phyloP scores from a whole-genome alignment of 768 basidiomycete genomes.

The Serendipita vermifera region DNA sequence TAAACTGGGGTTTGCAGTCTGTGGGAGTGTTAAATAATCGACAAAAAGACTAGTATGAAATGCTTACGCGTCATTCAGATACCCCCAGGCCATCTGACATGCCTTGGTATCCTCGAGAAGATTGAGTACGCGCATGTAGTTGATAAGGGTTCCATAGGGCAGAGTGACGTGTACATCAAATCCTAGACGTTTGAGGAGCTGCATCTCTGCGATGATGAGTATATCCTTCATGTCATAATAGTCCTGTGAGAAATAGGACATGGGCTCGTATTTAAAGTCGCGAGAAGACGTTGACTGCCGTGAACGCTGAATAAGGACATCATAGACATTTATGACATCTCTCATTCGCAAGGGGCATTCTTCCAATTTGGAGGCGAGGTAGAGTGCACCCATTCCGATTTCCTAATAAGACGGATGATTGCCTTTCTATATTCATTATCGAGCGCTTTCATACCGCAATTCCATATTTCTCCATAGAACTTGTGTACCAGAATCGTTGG shows the following conservation, averaged over 20 bases:
- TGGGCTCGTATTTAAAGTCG: constrained; percentile 55
- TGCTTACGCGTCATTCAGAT: constrained; percentile 87
- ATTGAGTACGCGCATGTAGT: constrained; percentile 86
- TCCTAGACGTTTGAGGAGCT: constrained; percentile 86
- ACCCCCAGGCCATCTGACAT: constrained; percentile 80
- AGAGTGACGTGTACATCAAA: constrained; percentile 90
- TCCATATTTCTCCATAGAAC: constrained; percentile 88
- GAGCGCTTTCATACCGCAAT: constrained; percentile 53
- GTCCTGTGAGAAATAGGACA: constrained; percentile 77
- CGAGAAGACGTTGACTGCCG: constrained; percentile 29
- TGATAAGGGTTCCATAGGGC: constrained; percentile 88
- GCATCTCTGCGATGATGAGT: constrained; percentile 92
- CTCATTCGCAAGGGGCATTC: constrained; percentile 86
- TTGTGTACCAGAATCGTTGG: constrained; percentile 93
- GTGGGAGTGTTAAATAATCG: not conserved
- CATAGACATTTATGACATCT: constrained; percentile 89
- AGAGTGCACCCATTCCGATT: constrained; percentile 77
- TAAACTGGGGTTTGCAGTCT: constrained; percentile 92
- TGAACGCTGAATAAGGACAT: constrained; percentile 70
- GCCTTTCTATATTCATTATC: not conserved
- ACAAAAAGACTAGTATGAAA: not conserved
- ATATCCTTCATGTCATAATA: constrained; percentile 95
- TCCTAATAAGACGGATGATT: constrained; percentile 36
- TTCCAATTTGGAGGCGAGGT: constrained; percentile 81
- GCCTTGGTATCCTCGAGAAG: constrained; percentile 57